Evolutionary conservation across 2,329 filamentous ascomycete genomes (phyloP), one percentile per base, ranked within the genome.

Genomic region (Hymenoscyphus linearis): DNA sequence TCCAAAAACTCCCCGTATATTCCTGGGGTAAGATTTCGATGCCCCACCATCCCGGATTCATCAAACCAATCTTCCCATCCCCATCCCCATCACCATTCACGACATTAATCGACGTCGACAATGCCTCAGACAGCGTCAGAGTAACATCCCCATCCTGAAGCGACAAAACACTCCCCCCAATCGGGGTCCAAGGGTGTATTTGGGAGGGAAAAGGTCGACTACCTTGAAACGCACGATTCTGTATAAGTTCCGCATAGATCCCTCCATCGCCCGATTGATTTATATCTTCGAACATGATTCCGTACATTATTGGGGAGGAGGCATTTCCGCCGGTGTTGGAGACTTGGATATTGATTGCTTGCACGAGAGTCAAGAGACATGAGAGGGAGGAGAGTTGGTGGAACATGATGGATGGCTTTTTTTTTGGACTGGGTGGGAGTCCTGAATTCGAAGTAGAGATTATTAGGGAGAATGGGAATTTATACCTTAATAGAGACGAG

Each of bases 191-290:
- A 25, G 69, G 58, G 75, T 79, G 67, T 75, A 59, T 78, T 75
- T 65, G 81, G 76, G 37, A 86, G 73, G 37, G 79, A 74, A 31
- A 85, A 72, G 13, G 64, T 16, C 58, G 79, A 16, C 69, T 66
- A 22, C 75, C 73, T 72, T 91, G 88, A 69, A 91, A 90, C 12
- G 86, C 88, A 55, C 86, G 81, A 73, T 91, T 91, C 57, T 80
- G 82, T 60, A 91, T 82, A 60, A 91, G 73, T 69, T 91, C 87
- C 55, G 85, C 87, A 70, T 91, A 90, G 27, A 71, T 69, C 7
- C 69, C 70, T 14, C 70, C 69, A 58, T 72, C 70, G 4, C 70
- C 70, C 13, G 69, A 71, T 55, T 71, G 66, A 25, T 67, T 71
- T 40, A 71, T 72, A 37, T 72, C 70, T 56, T 72, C 70, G 52